Base-by-base conservation (phyloP, 1,284 basidiomycete genomes). In the Trichosporon coremiiforme region DNA sequence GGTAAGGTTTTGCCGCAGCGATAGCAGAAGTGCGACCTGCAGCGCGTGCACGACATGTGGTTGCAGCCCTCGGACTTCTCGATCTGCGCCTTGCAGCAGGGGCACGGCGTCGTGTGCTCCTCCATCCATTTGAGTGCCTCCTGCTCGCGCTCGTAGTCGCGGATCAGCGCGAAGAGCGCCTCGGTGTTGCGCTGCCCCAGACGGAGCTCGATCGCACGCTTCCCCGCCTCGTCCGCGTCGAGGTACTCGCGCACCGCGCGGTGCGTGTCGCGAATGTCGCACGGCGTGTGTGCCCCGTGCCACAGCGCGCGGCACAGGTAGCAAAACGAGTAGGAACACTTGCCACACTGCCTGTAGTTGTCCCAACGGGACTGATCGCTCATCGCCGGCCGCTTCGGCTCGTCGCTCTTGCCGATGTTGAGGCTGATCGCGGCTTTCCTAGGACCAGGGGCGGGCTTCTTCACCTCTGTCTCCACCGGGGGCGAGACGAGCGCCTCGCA, bases 21-120 rank as follows among this genome's bases (percentile, higher is more conserved):
- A 69, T 80, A 83, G 70, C 81, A 84, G 71, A 83, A 84, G 70
- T 83, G 83, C 1, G 80, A 74, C 8, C 73, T 65, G 62, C 82
- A 82, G 13, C 77, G 67, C 50, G 73, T 75, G 68, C 83, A 83
- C 1, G 78, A 81, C 78, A 84, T 83, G 66, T 84, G 83, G 74
- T 84, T 84, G 70, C 83, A 84, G 13, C 83, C 83, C 50, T 67
- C 76, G 74, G 75, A 79, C 75, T 83, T 83, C 67, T 84, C 79
- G 8, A 83, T 79, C 25, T 76, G 67, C n/a, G 80, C 79, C 0
- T 76, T 74, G 71, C 83, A 84, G 13, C 78, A 78, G 1, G 81
- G 73, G 73, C 83, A 84, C 35, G 75, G 72, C 20, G 78, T 75
- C 8, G 81, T 81, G 53, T 74, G 75, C 29, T 69, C 70, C 20